phyloP scores from a whole-genome alignment of 2,329 filamentous ascomycete species.

The Pochonia chlamydosporia region DNA sequence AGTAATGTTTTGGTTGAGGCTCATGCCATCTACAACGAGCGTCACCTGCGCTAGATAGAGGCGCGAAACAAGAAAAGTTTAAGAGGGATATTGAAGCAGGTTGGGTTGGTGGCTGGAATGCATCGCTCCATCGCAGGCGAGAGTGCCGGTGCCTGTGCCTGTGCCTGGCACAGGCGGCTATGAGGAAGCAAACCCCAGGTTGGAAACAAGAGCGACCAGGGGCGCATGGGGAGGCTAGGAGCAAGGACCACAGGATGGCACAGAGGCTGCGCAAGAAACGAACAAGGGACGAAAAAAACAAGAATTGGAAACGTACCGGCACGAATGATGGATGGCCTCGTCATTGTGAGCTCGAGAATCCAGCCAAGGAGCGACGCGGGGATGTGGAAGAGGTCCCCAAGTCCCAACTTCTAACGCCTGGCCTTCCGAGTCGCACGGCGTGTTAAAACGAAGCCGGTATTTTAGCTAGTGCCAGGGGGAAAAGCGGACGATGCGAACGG shows the following conservation, averaged over 20 bases:
- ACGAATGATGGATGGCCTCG: constrained; percentile 54
- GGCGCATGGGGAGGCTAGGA: background rate
- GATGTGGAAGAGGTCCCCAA: background rate
- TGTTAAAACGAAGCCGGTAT: too few relatives aligned
- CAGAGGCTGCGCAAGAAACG: background rate
- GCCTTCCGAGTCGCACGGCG: too few relatives aligned
- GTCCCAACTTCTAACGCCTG: too few relatives aligned
- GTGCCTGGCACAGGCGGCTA: background rate
- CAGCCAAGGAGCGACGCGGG: background rate
- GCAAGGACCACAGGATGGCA: background rate
- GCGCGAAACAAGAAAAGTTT: background rate
- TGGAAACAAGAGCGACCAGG: constrained; percentile 7
- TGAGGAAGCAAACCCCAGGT: constrained; percentile 10
- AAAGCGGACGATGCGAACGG: too few relatives aligned
- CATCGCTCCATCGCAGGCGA: constrained; percentile 7
- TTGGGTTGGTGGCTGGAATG: constrained; percentile 19
- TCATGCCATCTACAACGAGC: constrained; percentile 3
- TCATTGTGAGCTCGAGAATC: constrained; percentile 32
- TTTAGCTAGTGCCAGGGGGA: too few relatives aligned
- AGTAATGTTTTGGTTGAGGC: constrained; percentile 5
- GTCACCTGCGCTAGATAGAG: background rate
- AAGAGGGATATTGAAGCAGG: background rate
- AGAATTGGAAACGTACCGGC: constrained; percentile 45
- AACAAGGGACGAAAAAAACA: constrained; percentile 7
- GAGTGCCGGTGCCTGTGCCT: background rate